Percentiles rank a stretch among this genome's conserved stretches.
These are phyloP conservation scores for Tephrocybe sp. DNA, from an alignment of 768 basidiomycete species.

Conservation along the genomic window DNA sequence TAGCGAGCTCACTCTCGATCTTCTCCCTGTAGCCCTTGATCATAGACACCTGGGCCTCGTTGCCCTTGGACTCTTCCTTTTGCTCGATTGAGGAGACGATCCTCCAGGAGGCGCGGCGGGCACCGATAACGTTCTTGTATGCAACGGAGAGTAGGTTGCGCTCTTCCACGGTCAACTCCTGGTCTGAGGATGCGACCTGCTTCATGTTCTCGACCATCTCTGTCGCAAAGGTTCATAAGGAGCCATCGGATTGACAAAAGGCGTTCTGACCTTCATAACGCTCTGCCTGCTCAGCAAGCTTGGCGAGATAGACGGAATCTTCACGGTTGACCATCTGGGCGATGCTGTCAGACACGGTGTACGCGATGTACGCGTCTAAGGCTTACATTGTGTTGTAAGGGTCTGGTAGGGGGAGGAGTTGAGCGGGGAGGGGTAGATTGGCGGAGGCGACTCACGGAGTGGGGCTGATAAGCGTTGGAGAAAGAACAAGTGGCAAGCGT, in stretches of 20 bases:
- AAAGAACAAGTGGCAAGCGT: constrained; percentile 42
- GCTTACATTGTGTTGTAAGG: constrained; percentile 43
- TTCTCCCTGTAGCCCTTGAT: constrained; percentile 98
- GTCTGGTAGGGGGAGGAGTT: constrained; percentile 13
- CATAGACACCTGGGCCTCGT: constrained; percentile 93
- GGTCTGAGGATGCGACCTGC: constrained; percentile 94
- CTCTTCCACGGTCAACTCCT: constrained; percentile 98
- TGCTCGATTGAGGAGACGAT: constrained; percentile 99
- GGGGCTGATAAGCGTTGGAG: constrained; percentile 42
- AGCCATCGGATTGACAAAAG: constrained; percentile 6
- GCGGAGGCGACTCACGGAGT: constrained; percentile 42
- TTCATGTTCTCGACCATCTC: constrained; percentile 99
- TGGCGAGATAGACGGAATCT: constrained; percentile 99
- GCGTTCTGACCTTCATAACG: constrained; percentile 82
- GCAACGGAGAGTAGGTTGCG: constrained; percentile 97
- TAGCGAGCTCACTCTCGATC: constrained; percentile 94
- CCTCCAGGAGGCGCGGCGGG: constrained; percentile 96
- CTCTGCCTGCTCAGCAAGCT: constrained; percentile 99
- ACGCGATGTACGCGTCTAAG: constrained; percentile 32
- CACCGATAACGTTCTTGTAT: constrained; percentile 99
- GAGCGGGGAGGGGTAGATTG: constrained; percentile 18
- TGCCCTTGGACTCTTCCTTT: constrained; percentile 99
- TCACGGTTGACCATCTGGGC: constrained; percentile 82
- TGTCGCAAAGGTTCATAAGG: constrained; percentile 27
- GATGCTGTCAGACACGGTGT: constrained; percentile 33